phyloP scores from a whole-genome alignment of 139 green algal genomes.

The Coccomyxa sp. region DNA sequence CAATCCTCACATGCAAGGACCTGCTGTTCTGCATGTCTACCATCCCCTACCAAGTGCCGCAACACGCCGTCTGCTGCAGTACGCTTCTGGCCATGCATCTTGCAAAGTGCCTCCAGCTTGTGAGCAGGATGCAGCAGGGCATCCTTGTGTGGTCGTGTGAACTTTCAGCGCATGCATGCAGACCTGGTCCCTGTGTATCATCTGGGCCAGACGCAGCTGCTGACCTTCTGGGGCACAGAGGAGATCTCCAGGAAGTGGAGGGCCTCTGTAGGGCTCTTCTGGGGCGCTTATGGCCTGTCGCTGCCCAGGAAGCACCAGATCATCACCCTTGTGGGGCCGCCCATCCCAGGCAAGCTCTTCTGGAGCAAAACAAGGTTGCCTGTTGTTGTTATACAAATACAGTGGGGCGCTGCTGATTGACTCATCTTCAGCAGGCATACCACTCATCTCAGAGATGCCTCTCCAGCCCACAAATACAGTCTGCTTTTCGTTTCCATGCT shows the following conservation, averaged over 20 bases:
- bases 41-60: too few relatives aligned
- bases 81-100: not conserved
- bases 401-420: not conserved
- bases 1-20: not conserved
- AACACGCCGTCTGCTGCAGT: too few relatives aligned
- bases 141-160: not conserved
- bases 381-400: not conserved
- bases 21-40: not conserved
- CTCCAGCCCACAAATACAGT: too few relatives aligned
- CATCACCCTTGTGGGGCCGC: not conserved
- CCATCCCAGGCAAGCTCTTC: not conserved
- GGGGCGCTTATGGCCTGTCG: not conserved
- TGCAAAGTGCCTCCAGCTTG: not conserved
- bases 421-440: not conserved
- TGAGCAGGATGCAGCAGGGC: not conserved
- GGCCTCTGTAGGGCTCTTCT: not conserved
- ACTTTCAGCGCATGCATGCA: not conserved
- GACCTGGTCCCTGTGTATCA: conserved; percentile 2
- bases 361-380: not conserved
- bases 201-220: not conserved
- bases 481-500: too few relatives aligned
- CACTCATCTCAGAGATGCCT: not conserved
- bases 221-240: not conserved
- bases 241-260: not conserved
- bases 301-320: conserved; percentile 3